Evolutionary conservation across 2,329 filamentous ascomycete species (phyloP), one percentile per base, ranked within the genome.

Genomic region (Diatrype stigma): DNA sequence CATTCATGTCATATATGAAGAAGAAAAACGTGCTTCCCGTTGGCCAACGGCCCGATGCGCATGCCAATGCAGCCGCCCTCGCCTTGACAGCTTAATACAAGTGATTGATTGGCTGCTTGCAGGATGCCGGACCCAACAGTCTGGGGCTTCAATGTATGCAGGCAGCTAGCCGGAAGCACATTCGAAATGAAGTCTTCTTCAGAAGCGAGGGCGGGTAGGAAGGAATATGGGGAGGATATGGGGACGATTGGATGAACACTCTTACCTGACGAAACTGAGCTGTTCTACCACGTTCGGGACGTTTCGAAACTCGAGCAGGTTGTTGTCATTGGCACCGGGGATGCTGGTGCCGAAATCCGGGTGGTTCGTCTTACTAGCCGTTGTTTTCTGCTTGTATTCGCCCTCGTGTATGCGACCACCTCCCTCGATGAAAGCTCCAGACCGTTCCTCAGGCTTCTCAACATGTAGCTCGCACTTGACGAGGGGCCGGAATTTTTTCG

Each of bases 391-490:
- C 63, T 86, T 86, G 72, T 79, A 84, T 42, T 78, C 78, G 46
- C 74, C 73, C 53, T 79, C 78, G 58, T 82, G 81, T 51, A 75
- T 73, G 55, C 76, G 73, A 17, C 74, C 72, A 21, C 73, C 73
- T 45, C 74, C 72, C 42, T 68, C 61, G 49, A 61, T 56, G 46
- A 63, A 52, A 46, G 61, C 56, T 32, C 61, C 59, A 53, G 63
- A 42, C 53, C 67, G 53, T 57, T 69, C 57, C 69, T 76, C 53
- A 68, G 67, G 64, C 53, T 77, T 87, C 63, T 94, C 90, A 16
- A 92, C 82, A 67, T 95, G 90, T 50, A 96, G 70, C 65, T 94
- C 87, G 56, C 86, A 86, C 65, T 87, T 90, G 60, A 96, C 80
- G 52, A 88, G 82, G 2, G 90, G 90, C 37, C 84, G 82, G 55